phyloP scores from a whole-genome alignment of 2,329 filamentous ascomycete genomes.

The Stagonosporopsis cucurbitacearum region DNA sequence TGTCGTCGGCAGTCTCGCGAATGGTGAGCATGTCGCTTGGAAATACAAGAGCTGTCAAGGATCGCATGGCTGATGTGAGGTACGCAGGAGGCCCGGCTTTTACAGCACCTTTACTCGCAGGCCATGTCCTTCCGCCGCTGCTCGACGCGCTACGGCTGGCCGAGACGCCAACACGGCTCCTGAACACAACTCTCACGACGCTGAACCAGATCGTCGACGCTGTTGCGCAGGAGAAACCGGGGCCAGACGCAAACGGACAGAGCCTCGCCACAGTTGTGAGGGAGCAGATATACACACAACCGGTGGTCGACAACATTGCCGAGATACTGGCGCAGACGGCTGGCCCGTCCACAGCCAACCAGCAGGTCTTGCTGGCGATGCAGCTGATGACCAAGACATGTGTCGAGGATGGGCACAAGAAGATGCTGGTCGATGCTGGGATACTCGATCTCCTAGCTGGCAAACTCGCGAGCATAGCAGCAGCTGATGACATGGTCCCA shows the following conservation, averaged over 20 bases:
- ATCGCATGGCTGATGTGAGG: conserved; percentile 26
- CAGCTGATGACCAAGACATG: conserved; percentile 69
- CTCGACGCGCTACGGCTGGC: conserved; percentile 72
- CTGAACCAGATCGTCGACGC: conserved; percentile 75
- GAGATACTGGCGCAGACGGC: conserved; percentile 69
- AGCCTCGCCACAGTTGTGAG: conserved; percentile 44
- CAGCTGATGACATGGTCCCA: conserved; percentile 32
- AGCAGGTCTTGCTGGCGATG: conserved; percentile 67
- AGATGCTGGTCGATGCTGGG: conserved; percentile 72
- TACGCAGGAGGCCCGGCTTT: conserved; percentile 77
- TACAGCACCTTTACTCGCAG: conserved; percentile 74
- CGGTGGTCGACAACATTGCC: conserved; percentile 67
- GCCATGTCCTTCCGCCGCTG: conserved; percentile 71
- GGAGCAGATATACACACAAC: conserved; percentile 65
- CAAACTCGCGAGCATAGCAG: conserved; percentile 62
- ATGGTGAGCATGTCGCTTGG: conserved; percentile 63
- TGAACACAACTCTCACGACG: conserved; percentile 75
- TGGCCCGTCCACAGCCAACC: conserved; percentile 60
- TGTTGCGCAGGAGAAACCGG: conserved; percentile 61
- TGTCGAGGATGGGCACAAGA: conserved; percentile 71
- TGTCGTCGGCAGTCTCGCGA: conserved; percentile 82
- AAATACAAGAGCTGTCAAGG: background rate
- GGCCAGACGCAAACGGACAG: conserved; percentile 57
- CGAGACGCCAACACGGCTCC: conserved; percentile 69
- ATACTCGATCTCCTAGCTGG: conserved; percentile 80